Conservation (phyloP, 345 rosid species). For the Euphorbia peplus region DNA sequence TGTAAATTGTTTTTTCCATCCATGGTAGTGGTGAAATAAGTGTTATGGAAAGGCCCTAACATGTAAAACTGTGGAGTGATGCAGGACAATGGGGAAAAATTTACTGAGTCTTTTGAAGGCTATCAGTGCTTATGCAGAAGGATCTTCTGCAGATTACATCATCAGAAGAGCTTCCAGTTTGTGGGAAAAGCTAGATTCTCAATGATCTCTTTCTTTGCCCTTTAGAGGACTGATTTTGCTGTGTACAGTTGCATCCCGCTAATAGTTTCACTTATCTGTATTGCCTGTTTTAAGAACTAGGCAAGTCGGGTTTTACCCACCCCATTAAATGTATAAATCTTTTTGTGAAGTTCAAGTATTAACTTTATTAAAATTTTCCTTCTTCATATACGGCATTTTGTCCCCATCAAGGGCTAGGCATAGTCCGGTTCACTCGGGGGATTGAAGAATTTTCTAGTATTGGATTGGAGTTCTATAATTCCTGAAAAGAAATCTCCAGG, state of each 20-base stretch:
- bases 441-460: too few species aligned
- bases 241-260: neutral
- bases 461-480: too few species aligned
- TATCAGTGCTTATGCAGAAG: constrained; percentile 82
- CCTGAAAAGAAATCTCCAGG: too few species aligned
- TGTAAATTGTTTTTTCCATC: too few species aligned
- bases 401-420: too few species aligned
- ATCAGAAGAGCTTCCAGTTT: constrained; percentile 57
- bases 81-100: constrained; percentile 87
- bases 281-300: neutral
- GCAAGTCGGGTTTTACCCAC: neutral
- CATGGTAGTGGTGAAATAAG: too few species aligned
- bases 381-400: too few species aligned
- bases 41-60: too few species aligned
- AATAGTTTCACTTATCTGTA: neutral
- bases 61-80: constrained; percentile 8
- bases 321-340: too few species aligned
- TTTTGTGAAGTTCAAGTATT: neutral
- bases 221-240: neutral
- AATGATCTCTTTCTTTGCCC: neutral
- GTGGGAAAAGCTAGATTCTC: constrained; percentile 61
- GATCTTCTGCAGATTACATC: constrained; percentile 78
- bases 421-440: too few species aligned
- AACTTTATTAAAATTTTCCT: too few species aligned
- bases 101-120: constrained; percentile 67